Evolutionary conservation across 805 yeast species (phyloP), one percentile per base, ranked within the genome.

Genomic region (Candida tammaniensis): DNA sequence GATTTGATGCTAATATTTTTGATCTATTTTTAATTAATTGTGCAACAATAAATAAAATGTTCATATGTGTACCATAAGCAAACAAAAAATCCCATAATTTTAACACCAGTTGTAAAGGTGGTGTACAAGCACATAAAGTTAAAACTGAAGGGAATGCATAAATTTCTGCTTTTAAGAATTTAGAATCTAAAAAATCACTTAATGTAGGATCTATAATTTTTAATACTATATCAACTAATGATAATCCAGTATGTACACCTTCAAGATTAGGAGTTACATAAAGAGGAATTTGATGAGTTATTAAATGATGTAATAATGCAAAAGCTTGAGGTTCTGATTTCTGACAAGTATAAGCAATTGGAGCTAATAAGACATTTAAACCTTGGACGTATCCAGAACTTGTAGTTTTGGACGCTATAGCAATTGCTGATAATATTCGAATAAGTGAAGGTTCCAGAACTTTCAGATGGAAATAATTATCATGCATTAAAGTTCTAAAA

Each of bases 11-110:
- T 36, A 89, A 55, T n/a, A 88, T 61, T 19, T 70, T 60, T 7
- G 78, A 72, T 38, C 96, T 65, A 39, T 83, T 80, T 26, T 82
- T 64, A 4, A 85, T 78, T 15, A 88, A 61, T 53, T 86, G 95
- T 2, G 96, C 91, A 7, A 87, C 86, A 3, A 88, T 77, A 46
- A 87, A 83, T 24, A 89, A 64, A 18, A 89, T 74, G 58, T 89
- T 88, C 80, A 87, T 72, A 51, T 89, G 96, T 13, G 84, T 77
- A 0, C 97, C 97, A 49, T 86, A 88, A 3, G 96, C 95, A 57
- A 88, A 83, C 47, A 87, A 60, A 45, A 88, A 84, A 55, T 88
- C 97, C 97, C 97, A 88, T 12, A 88, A 66, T 38, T 78, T 74
- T 24, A 88, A 59, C 1, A 85, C 84, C 43, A 88, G 86, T 20